Evolutionary conservation across 768 basidiomycete genomes (phyloP), one percentile per base, ranked within the genome.

Genomic region (Suillus sp.): DNA sequence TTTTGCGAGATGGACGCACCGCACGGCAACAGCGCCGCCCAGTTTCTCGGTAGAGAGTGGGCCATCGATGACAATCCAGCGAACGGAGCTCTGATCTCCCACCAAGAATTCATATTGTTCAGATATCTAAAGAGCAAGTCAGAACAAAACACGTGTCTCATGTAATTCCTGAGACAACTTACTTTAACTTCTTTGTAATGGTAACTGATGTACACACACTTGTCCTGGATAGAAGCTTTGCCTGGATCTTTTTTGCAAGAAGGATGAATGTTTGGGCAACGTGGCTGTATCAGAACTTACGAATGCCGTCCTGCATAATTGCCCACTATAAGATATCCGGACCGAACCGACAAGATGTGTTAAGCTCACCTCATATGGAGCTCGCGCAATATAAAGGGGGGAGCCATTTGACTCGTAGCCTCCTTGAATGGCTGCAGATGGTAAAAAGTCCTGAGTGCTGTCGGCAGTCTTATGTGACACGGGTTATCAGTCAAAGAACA

Each of bases 61-160:
- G 11, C 59, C 59, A 8, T 50, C 10, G 32, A 60, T 42, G 18
- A 34, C 32, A 13, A 37, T 16, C 62, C 61, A 64, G 65, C 51
- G 70, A 35, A 67, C 85, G 85, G 71, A 42, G 18, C 18, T 42
- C 40, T 42, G 6, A 42, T 42, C 6, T 6, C 40, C 40, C 40
- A 42, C 40, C 16, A 70, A 75, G 84, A 34, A 69, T 72, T 64
- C 75, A 75, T 62, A 69, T 61, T 34, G 74, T 69, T 34, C 79
- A 74, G 58, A 73, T 66, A 60, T 37, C 59, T 60, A 18, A 32
- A 11, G 18, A 60, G 20, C 25, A 27, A 50, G 7, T 32, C 20
- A 16, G n/a, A 37, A 32, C 30, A 30, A 37, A 20, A 10, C 1
- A 27, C 18, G 37, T 40, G n/a, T 22, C 35, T 6, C 32, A 34